Conservation (phyloP, 306 rosid genomes). For the Cucurbita moschata region DNA sequence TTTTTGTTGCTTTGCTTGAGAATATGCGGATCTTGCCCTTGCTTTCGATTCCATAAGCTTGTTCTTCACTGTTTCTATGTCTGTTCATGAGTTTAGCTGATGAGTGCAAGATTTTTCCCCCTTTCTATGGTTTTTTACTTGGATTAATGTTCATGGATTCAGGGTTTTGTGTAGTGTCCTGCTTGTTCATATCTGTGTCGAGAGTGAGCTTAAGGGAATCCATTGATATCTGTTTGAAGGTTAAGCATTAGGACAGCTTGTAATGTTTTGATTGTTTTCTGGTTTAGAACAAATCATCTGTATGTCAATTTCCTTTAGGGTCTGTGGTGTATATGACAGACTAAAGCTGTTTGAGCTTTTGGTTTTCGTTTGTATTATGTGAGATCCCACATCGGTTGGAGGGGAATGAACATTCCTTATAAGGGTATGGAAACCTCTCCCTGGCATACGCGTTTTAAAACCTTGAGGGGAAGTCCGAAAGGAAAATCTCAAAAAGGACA, state of each 20-base stretch:
- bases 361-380: neutral
- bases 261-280: neutral
- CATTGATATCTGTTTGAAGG: neutral
- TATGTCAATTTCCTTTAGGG: neutral
- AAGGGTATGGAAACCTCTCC: no score
- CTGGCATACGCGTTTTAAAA: no score
- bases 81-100: neutral
- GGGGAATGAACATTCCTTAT: no score
- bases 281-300: neutral
- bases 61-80: neutral
- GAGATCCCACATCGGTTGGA: no score
- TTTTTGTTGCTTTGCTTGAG: neutral
- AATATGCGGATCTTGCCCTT: neutral
- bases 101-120: neutral
- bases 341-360: neutral
- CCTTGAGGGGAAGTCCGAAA: no score
- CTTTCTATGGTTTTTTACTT: neutral
- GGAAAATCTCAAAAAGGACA: no score
- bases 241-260: neutral
- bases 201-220: neutral
- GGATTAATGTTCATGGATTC: neutral
- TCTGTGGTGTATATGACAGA: neutral
- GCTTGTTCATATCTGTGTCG: neutral
- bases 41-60: neutral
- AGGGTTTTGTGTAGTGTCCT: neutral